Percentiles rank a stretch among this genome's conserved stretches.
These are phyloP conservation scores for Fusarium torulosum DNA, from an alignment of 2,329 filamentous ascomycete species.

Conservation along the genomic window DNA sequence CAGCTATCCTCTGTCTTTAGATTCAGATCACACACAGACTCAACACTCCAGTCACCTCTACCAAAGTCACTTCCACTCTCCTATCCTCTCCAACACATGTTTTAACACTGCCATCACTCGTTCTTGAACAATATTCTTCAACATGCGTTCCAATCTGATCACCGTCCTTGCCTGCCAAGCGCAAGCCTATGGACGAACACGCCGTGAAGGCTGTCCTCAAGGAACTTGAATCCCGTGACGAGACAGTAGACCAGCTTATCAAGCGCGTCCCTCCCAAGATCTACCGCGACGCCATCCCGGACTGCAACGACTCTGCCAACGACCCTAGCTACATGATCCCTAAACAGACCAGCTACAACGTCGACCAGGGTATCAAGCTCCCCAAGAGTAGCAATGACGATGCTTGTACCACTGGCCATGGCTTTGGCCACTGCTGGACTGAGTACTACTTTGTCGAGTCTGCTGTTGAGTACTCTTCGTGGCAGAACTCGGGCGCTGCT, in stretches of 20 bases:
- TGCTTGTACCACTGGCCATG: not conserved
- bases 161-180: not conserved
- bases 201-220: not conserved
- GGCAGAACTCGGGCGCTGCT: not conserved
- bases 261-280: not conserved
- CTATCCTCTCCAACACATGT: not conserved
- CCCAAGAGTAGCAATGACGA: not conserved
- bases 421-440: not conserved
- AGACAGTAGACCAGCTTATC: not conserved
- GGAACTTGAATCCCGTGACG: not conserved
- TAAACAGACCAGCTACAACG: not conserved
- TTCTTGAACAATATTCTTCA: not conserved
- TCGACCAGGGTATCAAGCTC: not conserved
- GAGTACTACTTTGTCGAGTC: not conserved
- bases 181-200: not conserved
- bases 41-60: not conserved
- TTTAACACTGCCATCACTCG: not conserved
- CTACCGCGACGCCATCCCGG: not conserved
- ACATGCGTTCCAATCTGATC: not conserved
- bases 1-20: not conserved
- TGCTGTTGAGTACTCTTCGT: not conserved
- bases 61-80: not conserved
- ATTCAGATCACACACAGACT: not conserved
- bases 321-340: not conserved
- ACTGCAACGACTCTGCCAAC: not conserved